Evolutionary conservation across 2,329 filamentous ascomycete genomes (phyloP).

Genomic region (Fusarium floridanum): DNA sequence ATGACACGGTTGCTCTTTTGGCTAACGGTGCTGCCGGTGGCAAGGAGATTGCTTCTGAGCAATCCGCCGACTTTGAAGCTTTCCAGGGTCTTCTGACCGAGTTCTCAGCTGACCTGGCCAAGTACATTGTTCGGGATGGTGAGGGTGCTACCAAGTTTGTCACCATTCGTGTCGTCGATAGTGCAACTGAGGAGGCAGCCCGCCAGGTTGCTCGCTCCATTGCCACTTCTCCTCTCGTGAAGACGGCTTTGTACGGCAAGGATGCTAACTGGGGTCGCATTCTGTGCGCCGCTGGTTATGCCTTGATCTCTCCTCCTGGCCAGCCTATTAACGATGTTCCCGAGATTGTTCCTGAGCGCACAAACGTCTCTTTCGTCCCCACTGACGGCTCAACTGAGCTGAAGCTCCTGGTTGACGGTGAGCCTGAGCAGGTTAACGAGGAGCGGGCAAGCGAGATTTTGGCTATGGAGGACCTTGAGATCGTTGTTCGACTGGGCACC

Average conservation of each 20-base stretch:
- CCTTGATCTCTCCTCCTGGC: slow-evolving; percentile 71
- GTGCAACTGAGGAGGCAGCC: slow-evolving; percentile 76
- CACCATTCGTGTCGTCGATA: slow-evolving; percentile 85
- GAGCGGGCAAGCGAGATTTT: slow-evolving; percentile 81
- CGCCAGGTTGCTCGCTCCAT: slow-evolving; percentile 88
- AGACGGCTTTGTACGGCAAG: slow-evolving; percentile 96
- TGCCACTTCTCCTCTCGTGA: slow-evolving; percentile 91
- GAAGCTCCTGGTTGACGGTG: slow-evolving; percentile 81
- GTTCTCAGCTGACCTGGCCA: slow-evolving; percentile 87
- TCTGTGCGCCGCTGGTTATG: slow-evolving; percentile 92
- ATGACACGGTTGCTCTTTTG: slow-evolving; percentile 94
- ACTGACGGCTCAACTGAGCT: slow-evolving; percentile 82
- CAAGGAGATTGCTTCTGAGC: slow-evolving; percentile 66
- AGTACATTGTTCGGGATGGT: slow-evolving; percentile 94
- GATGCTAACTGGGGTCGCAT: slow-evolving; percentile 99
- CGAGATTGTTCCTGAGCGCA: slow-evolving; percentile 76
- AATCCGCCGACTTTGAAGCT: slow-evolving; percentile 73
- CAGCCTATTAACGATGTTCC: slow-evolving; percentile 69
- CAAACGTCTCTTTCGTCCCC: slow-evolving; percentile 83
- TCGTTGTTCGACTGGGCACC: slow-evolving; percentile 79
- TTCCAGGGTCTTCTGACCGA: slow-evolving; percentile 79
- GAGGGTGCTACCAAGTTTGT: slow-evolving; percentile 99
- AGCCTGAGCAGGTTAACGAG: slow-evolving; percentile 85
- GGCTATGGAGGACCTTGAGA: slow-evolving; percentile 82
- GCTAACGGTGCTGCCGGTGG: slow-evolving; percentile 94